Evolutionary conservation across 768 basidiomycete species (phyloP), one percentile per base, ranked within the genome.

Genomic region (Polyporus arcularius): DNA sequence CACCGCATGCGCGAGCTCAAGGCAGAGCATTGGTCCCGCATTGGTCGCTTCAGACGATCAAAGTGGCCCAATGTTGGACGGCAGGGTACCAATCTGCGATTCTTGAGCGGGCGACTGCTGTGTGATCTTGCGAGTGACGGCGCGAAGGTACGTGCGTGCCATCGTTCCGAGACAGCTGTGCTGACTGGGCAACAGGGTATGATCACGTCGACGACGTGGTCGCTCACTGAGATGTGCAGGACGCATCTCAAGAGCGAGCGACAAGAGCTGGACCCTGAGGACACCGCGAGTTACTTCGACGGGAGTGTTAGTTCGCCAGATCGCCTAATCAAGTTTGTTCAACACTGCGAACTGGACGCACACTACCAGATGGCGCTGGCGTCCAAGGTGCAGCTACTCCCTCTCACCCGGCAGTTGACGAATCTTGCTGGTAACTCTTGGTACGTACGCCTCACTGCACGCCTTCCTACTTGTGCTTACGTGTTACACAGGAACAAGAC

Each of bases 141-240:
- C 35, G 94, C 93, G 14, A 97, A 95, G 80, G 95, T 93, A 66
- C 1, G 82, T 35, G 31, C 18, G 39, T n/a, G 21, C 21, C 1
- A 15, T 35, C 30, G 42, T 18, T 10, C 31, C 39, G 14, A 8
- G 30, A 26, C 5, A 32, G 38, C 14, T 16, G 16, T 7, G 31
- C 60, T 51, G 15, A 46, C 3, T 46, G 4, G 16, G 12, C 10
- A 1, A 18, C 68, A 96, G 94, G 88, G 91, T 21, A 96, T 98
- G 94, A 98, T 99, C 71, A 77, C 88, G 0, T 98, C 97, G 3
- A 98, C 94, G 4, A 98, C 97, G 1, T 99, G 97, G 97, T 96
- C 96, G 2, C 77, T 98, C 55, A 94, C 93, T 9, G 97, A 99
- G 74, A 98, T 99, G 95, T 95, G 92, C 76, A 84, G 81, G 63